Conservation (phyloP, 1,284 basidiomycete species). For the Schizophyllum amplum region DNA sequence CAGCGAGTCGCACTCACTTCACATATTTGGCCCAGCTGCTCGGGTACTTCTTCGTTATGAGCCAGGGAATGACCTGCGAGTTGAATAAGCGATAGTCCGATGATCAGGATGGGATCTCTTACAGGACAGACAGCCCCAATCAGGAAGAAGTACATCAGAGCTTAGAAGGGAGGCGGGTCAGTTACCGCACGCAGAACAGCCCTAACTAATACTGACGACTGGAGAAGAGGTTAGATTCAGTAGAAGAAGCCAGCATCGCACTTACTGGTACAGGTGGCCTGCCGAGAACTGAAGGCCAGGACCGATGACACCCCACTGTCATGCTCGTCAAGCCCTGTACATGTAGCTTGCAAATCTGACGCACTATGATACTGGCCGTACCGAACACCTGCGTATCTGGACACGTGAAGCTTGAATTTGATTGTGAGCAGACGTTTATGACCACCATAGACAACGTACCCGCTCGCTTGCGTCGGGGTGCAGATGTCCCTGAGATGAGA, state of each 20-base stretch:
- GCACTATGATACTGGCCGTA: slow-evolving; percentile 9
- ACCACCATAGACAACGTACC: slow-evolving; percentile 18
- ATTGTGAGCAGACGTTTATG: background rate
- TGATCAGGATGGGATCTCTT: background rate
- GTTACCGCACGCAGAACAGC: slow-evolving; percentile 22
- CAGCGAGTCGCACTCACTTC: slow-evolving; percentile 25
- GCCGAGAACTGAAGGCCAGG: slow-evolving; percentile 37
- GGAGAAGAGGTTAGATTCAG: background rate
- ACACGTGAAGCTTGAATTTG: slow-evolving; percentile 8
- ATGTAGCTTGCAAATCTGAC: slow-evolving; percentile 35
- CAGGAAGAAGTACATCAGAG: slow-evolving; percentile 48
- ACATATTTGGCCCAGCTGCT: slow-evolving; percentile 36
- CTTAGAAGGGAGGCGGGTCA: slow-evolving; percentile 20
- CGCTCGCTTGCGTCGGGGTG: slow-evolving; percentile 23
- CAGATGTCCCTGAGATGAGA: slow-evolving; percentile 27
- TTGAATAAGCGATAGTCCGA: background rate
- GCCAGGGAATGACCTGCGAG: slow-evolving; percentile 20
- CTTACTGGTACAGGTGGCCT: slow-evolving; percentile 17
- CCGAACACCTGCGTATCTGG: slow-evolving; percentile 11
- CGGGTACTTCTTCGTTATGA: slow-evolving; percentile 34
- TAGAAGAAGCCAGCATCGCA: background rate
- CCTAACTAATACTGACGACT: background rate
- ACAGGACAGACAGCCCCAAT: slow-evolving; percentile 40
- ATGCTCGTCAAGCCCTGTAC: background rate
- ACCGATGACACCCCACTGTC: slow-evolving; percentile 37